These are phyloP conservation scores for Plasmodium blacklocki DNA, from an alignment of 169 alveolate species.

Conservation along the genomic window DNA sequence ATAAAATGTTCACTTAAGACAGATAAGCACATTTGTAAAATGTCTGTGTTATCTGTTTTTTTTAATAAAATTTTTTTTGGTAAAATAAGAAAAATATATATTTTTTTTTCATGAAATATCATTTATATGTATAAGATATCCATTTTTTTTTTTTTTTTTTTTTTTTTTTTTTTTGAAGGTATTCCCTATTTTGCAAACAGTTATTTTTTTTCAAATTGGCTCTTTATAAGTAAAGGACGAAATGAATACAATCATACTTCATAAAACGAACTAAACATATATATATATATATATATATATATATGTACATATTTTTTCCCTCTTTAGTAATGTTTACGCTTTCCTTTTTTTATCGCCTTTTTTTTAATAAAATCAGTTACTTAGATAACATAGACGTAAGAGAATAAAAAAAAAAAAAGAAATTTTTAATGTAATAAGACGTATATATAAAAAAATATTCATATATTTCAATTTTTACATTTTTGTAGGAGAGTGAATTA, in stretches of 20 bases:
- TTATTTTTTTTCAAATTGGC: conserved; percentile 58
- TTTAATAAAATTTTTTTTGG: conserved; percentile 68
- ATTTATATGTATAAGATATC: too few relatives aligned
- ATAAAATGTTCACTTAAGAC: conserved; percentile 67
- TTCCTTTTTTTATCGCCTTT: conserved; percentile 36
- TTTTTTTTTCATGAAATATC: neutral
- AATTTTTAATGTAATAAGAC: neutral
- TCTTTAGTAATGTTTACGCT: conserved; percentile 48
- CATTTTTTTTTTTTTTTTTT: too few relatives aligned
- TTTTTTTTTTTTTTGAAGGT: neutral
- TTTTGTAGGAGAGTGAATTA: conserved; percentile 25
- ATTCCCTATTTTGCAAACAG: conserved; percentile 70
- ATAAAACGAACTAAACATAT: too few relatives aligned
- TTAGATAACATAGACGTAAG: conserved; percentile 39
- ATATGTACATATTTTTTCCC: neutral
- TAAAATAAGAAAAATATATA: conserved; percentile 3
- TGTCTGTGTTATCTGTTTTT: conserved; percentile 57
- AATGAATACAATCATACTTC: neutral
- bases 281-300: too few relatives aligned
- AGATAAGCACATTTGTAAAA: conserved; percentile 55
- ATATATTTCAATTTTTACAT: conserved; percentile 1
- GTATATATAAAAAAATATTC: neutral
- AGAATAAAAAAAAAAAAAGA: neutral
- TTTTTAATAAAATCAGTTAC: conserved; percentile 47
- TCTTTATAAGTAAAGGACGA: conserved; percentile 27